A percentile compares a stretch with the other conserved stretches of the same genome.
These are phyloP conservation scores for Saccharum spontaneum DNA, from an alignment of 176 grass and related monocot species.

Conservation along the genomic window DNA sequence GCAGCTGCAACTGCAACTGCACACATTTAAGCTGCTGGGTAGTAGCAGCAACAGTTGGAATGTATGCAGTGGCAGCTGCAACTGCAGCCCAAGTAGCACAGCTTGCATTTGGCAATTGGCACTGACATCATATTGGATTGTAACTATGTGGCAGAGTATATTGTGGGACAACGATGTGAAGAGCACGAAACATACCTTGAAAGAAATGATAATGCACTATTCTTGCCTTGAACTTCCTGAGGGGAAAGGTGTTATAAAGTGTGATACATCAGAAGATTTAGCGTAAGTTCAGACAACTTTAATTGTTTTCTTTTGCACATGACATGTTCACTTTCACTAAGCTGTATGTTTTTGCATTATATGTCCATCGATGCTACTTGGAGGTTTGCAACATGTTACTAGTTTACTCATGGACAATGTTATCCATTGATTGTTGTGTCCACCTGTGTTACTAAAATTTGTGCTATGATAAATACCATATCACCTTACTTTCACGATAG, in stretches of 20 bases:
- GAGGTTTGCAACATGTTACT: neutral
- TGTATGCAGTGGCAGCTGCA: neutral
- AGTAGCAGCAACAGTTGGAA: neutral
- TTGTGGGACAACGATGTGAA: constrained; percentile 98
- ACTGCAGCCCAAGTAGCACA: neutral
- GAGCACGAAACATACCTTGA: constrained; percentile 88
- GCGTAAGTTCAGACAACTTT: constrained; percentile 60
- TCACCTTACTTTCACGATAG: neutral
- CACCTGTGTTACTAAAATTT: neutral
- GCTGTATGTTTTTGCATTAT: constrained; percentile 2
- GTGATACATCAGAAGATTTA: constrained; percentile 62
- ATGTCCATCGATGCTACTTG: constrained; percentile 10
- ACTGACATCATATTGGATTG: constrained; percentile 21
- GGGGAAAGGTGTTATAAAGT: constrained; percentile 84
- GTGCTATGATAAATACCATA: neutral
- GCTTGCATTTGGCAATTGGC: neutral
- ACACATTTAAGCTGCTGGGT: neutral
- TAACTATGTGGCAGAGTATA: constrained; percentile 64
- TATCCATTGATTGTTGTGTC: constrained; percentile 1
- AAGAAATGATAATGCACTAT: constrained; percentile 94
- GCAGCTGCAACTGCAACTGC: neutral
- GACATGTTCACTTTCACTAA: neutral
- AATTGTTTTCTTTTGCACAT: constrained; percentile 26
- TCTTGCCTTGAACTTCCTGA: constrained; percentile 89
- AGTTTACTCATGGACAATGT: neutral